Evolutionary conservation across 2,329 filamentous ascomycete genomes (phyloP).

Genomic region (Pseudocercospora fuligena): DNA sequence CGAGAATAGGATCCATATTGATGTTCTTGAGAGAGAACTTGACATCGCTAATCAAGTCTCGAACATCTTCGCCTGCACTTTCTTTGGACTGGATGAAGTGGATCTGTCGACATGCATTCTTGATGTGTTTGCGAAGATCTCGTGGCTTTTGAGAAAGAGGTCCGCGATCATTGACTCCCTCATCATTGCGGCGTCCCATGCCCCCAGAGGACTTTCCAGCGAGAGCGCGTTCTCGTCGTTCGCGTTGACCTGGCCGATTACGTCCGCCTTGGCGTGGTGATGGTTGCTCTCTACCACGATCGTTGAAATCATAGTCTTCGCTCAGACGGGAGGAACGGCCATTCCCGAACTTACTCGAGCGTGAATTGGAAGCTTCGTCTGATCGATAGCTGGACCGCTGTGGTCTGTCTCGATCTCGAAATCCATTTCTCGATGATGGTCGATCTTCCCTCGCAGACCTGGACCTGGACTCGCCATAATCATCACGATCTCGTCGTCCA

Average conservation of each 20-base stretch:
- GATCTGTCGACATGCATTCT: slow-evolving; percentile 26
- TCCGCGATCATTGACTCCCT: neutral
- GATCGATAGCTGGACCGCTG: neutral
- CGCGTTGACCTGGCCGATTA: neutral
- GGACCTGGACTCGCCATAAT: neutral
- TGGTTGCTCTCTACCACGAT: neutral
- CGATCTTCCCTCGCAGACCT: neutral
- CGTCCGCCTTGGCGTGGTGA: neutral
- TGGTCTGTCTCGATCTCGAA: neutral
- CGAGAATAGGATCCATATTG: slow-evolving; percentile 23
- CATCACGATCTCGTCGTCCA: neutral
- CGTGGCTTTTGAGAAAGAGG: neutral
- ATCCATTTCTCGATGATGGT: neutral
- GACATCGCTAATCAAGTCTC: slow-evolving; percentile 22
- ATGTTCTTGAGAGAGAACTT: slow-evolving; percentile 19
- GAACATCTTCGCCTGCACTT: slow-evolving; percentile 22
- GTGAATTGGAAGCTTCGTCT: neutral
- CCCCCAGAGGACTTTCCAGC: neutral
- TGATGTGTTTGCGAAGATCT: slow-evolving; percentile 23
- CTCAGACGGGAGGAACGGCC: neutral
- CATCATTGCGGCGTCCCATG: neutral
- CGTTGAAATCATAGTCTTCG: neutral
- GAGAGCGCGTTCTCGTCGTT: slow-evolving; percentile 1
- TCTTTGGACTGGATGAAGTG: slow-evolving; percentile 27
- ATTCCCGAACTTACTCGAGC: neutral